A percentile compares a stretch with the other conserved stretches of the same genome.
phyloP scores from a whole-genome alignment of 768 basidiomycete genomes.

The Sistotremastrum suecicum region DNA sequence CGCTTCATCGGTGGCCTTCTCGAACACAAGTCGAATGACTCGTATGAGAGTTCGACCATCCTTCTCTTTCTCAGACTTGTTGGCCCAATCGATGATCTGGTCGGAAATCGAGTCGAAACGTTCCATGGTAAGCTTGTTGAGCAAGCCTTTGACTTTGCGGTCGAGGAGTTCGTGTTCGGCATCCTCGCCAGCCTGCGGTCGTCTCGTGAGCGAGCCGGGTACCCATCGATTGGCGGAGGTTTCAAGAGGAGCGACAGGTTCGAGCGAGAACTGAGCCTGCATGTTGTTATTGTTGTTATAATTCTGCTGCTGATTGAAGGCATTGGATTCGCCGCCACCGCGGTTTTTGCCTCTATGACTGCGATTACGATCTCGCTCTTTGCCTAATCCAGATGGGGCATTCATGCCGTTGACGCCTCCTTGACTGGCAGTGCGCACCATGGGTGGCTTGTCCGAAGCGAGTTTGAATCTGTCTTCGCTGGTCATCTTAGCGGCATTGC shows the following conservation, averaged over 20 bases:
- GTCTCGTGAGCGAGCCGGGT: constrained; percentile 29
- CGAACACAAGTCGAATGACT: constrained; percentile 92
- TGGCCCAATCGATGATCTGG: constrained; percentile 92
- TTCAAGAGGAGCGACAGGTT: constrained; percentile 68
- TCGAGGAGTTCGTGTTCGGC: constrained; percentile 75
- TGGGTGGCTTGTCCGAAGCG: constrained; percentile 14
- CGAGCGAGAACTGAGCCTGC: constrained; percentile 15
- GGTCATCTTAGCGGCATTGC: constrained; percentile 13
- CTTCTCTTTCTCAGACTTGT: constrained; percentile 83
- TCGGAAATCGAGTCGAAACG: constrained; percentile 91
- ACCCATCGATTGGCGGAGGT: constrained; percentile 78
- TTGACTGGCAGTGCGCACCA: constrained; percentile 49
- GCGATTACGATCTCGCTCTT: constrained; percentile 40
- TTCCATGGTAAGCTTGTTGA: constrained; percentile 96
- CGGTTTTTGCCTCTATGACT: constrained; percentile 39
- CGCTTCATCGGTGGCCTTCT: constrained; percentile 94
- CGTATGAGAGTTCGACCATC: constrained; percentile 91
- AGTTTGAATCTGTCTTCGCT: too few relatives aligned
- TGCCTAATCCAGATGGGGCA: constrained; percentile 1
- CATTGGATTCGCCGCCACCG: constrained; percentile 74
- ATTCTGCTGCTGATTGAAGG: constrained; percentile 33
- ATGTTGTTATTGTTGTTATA: constrained; percentile 31
- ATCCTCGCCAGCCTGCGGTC: constrained; percentile 25
- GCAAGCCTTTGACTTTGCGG: constrained; percentile 79
- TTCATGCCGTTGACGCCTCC: constrained; percentile 27